Evolutionary conservation across 2,329 filamentous ascomycete species (phyloP), one percentile per base, ranked within the genome.

Genomic region (Pseudocercospora vitis): DNA sequence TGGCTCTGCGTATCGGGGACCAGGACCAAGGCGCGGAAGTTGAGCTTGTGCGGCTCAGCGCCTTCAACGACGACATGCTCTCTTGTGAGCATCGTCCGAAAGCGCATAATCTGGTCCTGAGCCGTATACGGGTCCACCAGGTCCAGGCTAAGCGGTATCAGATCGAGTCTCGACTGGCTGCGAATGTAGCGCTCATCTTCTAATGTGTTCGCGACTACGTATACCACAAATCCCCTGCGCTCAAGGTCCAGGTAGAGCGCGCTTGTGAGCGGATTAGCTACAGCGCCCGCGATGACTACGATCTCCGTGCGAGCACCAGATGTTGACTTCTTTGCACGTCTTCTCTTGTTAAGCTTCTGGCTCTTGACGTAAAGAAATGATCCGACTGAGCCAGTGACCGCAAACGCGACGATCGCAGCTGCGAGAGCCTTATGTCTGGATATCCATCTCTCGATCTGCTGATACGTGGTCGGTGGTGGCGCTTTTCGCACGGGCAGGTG

Each of bases 221-320:
- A 99, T 52, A 97, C 89, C 56, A 97, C 88, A 70, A 95, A 97
- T 3, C 94, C 94, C 60, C 91, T 84, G 55, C 91, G 81, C 74
- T 97, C 94, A 62, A 99, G 78, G 68, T 99, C 94, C 44, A 91
- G 74, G 2, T 90, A 85, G 50, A 97, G 77, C 8, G 89, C 90
- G 65, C 86, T 87, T 5, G 90, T 92, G 66, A 96, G 79, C 12
- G 91, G 88, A 65, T 95, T 85, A 46, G 86, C 83, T 2, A 90
- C 88, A 16, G 89, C 91, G n/a, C 92, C 92, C 18, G 91, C 91
- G 58, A 97, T 81, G 23, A 97, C 88, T 31, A 87, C 79, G 50
- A 97, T 92, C 71, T 99, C 94, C 59, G 86, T 84, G 49, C 94
- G 82, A 3, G 89, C 89, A 19, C 94, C 94, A 73, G 90, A 95